A percentile compares a stretch with the other conserved stretches of the same genome.
Evolutionary conservation across 768 basidiomycete genomes (phyloP).

Genomic region (Trametes cingulata): DNA sequence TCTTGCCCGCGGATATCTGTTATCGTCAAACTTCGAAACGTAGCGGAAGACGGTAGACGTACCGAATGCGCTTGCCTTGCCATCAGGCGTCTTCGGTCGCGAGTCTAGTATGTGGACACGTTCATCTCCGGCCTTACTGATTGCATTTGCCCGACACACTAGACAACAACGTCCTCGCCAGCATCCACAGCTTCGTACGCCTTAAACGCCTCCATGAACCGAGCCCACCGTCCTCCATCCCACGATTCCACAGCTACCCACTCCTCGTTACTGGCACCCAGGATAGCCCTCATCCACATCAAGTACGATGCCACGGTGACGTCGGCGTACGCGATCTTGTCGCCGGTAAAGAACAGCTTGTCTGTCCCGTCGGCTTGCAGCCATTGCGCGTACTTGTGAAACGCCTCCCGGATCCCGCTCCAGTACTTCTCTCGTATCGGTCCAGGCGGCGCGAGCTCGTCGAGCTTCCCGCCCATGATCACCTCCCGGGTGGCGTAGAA

Average conservation of each 20-base stretch:
- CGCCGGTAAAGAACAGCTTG: conserved; percentile 34
- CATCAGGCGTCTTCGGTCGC: too few species aligned
- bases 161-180: neutral
- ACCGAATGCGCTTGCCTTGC: too few species aligned
- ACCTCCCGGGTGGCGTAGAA: conserved; percentile 41
- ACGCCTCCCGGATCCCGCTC: conserved; percentile 30
- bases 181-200: conserved; percentile 31
- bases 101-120: neutral
- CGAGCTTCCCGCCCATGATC: conserved; percentile 35
- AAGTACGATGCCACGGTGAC: conserved; percentile 36
- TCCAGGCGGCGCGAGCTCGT: conserved; percentile 32
- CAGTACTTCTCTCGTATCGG: conserved; percentile 32
- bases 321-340: conserved; percentile 39
- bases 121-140: neutral
- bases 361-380: conserved; percentile 32
- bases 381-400: conserved; percentile 33
- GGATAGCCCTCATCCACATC: conserved; percentile 35
- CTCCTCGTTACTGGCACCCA: conserved; percentile 29
- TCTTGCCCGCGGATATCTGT: too few species aligned
- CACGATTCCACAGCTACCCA: conserved; percentile 39
- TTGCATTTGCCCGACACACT: neutral
- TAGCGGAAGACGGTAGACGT: too few species aligned
- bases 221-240: conserved; percentile 43
- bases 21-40: too few species aligned
- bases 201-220: conserved; percentile 33